phyloP scores from a whole-genome alignment of 441 rosid genomes.

The Brassica hybrid region DNA sequence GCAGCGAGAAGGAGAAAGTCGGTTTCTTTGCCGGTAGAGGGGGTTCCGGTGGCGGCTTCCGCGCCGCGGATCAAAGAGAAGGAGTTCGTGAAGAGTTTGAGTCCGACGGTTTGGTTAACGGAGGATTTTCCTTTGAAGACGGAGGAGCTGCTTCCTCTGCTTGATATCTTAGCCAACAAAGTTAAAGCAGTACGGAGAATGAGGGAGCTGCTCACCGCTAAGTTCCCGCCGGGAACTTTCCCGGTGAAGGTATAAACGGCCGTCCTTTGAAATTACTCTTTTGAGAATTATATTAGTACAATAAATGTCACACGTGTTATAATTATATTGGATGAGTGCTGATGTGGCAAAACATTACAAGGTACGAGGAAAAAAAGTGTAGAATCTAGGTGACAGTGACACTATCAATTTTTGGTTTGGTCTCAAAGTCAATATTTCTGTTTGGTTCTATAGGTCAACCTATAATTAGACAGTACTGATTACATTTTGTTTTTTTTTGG shows the following conservation, averaged over 20 bases:
- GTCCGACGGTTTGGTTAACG: slow-evolving; percentile 92
- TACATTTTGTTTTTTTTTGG: slow-evolving; percentile 1
- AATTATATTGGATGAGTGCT: not conserved
- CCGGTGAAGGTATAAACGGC: slow-evolving; percentile 81
- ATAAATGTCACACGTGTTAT: slow-evolving; percentile 1
- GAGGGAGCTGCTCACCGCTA: slow-evolving; percentile 86
- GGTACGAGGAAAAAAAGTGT: not conserved
- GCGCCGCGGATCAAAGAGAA: slow-evolving; percentile 62
- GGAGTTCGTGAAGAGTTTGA: slow-evolving; percentile 87
- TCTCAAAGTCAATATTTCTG: not conserved
- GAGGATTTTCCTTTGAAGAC: slow-evolving; percentile 80
- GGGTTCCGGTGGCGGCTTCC: slow-evolving; percentile 44
- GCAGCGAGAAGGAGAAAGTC: slow-evolving; percentile 55
- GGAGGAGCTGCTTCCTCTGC: slow-evolving; percentile 91
- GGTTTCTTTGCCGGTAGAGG: slow-evolving; percentile 31
- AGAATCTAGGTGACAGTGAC: not conserved
- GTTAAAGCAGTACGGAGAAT: slow-evolving; percentile 95
- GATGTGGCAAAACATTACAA: not conserved
- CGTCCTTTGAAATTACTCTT: not conserved
- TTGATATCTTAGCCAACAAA: slow-evolving; percentile 89
- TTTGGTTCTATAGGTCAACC: not conserved
- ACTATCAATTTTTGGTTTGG: not conserved
- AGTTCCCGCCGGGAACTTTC: slow-evolving; percentile 88
- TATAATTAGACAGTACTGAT: not conserved
- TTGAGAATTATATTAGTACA: not conserved